A percentile compares a stretch with the other conserved stretches of the same genome.
Evolutionary conservation across 2,329 filamentous ascomycete genomes (phyloP).

Genomic region (Colletotrichum brevisporum): DNA sequence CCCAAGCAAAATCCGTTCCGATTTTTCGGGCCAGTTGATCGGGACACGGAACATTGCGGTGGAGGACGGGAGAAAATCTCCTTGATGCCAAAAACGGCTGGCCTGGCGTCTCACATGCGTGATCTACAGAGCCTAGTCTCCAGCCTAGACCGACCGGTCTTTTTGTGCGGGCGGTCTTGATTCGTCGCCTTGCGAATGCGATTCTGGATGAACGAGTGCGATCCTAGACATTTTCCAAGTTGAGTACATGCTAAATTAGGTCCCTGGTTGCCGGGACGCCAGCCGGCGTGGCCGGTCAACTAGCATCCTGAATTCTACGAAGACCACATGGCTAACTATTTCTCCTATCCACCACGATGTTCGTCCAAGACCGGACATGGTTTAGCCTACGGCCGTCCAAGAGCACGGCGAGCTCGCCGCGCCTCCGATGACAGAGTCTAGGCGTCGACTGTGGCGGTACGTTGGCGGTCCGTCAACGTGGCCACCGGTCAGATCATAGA

Average conservation of each 20-base stretch:
- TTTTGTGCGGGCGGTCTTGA: neutral
- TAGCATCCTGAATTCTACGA: neutral
- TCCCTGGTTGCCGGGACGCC: slow-evolving; percentile 25
- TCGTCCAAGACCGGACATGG: neutral
- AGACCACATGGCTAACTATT: slow-evolving; percentile 20
- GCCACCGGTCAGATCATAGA: neutral
- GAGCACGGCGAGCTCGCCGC: neutral
- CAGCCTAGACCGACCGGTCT: neutral
- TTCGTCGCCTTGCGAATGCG: slow-evolving; percentile 18
- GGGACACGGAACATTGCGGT: neutral
- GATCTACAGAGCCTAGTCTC: neutral
- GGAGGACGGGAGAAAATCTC: neutral
- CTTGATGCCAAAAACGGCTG: slow-evolving; percentile 4
- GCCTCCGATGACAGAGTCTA: neutral
- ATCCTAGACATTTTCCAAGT: neutral
- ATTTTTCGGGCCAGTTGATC: slow-evolving; percentile 1
- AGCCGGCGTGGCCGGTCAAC: slow-evolving; percentile 18
- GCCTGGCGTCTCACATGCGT: neutral
- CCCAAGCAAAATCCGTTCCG: neutral
- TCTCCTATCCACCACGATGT: neutral
- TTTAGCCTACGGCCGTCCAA: slow-evolving; percentile 25
- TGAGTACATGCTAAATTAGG: slow-evolving; percentile 2
- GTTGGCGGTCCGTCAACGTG: neutral
- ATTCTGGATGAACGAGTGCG: neutral
- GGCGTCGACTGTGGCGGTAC: neutral